phyloP scores from a whole-genome alignment of 1,139 yeast species.

The Yamadazyma oceani region DNA sequence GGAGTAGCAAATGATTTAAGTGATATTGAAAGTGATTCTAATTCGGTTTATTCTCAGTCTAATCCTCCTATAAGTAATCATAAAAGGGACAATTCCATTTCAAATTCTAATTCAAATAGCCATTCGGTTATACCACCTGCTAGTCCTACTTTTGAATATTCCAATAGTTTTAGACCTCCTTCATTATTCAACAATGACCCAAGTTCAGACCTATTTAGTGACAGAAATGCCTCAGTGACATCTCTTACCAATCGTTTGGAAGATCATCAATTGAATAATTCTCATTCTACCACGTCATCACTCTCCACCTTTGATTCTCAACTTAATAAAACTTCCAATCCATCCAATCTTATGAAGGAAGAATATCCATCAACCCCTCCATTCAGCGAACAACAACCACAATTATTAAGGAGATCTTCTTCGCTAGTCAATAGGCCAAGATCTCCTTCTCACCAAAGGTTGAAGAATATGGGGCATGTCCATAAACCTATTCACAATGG shows the following conservation, averaged over 20 bases:
- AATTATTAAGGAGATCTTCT: conserved; percentile 8
- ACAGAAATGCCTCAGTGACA: conserved; percentile 18
- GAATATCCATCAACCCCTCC: background rate
- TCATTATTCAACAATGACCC: conserved; percentile 12
- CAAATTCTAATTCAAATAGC: conserved; percentile 4
- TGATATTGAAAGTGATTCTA: conserved; percentile 26
- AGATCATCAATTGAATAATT: conserved; percentile 23
- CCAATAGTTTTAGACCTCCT: conserved; percentile 9
- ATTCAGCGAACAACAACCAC: conserved; percentile 9
- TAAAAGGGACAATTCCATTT: conserved; percentile 1
- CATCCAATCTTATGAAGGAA: background rate
- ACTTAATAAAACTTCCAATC: too few relatives aligned
- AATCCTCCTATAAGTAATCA: conserved; percentile 8
- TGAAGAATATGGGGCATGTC: conserved; percentile 31
- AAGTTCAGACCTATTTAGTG: background rate
- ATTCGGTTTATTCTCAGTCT: conserved; percentile 18
- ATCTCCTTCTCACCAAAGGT: conserved; percentile 22
- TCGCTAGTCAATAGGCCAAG: conserved; percentile 14
- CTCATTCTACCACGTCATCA: conserved; percentile 23
- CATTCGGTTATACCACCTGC: conserved; percentile 6
- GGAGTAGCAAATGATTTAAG: conserved; percentile 19
- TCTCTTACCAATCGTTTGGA: conserved; percentile 33
- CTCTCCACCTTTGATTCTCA: conserved; percentile 13
- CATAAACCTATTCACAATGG: conserved; percentile 28
- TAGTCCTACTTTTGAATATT: conserved; percentile 12